These are phyloP conservation scores for Endoconidiophora polonica DNA, from an alignment of 2,329 filamentous ascomycete genomes.

Conservation along the genomic window DNA sequence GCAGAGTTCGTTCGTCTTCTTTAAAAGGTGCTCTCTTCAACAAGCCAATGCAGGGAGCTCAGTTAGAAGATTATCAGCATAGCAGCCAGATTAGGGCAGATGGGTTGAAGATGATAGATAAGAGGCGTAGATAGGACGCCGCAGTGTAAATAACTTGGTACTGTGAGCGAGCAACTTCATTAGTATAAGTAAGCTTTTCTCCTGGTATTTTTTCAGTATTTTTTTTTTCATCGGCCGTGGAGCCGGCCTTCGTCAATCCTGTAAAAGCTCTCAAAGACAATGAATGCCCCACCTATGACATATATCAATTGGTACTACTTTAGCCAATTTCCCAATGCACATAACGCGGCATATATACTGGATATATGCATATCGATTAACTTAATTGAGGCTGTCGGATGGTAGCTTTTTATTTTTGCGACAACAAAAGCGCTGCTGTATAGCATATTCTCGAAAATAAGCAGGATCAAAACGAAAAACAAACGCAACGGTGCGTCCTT, in stretches of 20 bases:
- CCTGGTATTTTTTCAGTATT: neutral
- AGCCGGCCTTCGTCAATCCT: no score
- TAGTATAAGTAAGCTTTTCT: neutral
- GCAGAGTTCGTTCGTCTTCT: neutral
- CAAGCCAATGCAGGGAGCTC: no score
- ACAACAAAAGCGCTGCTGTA: neutral
- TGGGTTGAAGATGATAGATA: no score
- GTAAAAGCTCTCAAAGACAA: neutral
- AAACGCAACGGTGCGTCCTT: neutral
- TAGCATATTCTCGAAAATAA: neutral
- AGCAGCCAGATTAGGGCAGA: no score
- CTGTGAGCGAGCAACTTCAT: neutral
- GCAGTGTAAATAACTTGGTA: no score
- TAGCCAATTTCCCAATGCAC: constrained; percentile 1
- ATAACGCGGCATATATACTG: neutral
- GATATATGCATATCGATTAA: constrained; percentile 12
- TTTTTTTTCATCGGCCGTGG: constrained; percentile 1
- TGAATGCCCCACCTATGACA: constrained; percentile 8
- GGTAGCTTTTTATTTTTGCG: constrained; percentile 2
- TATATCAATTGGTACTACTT: neutral
- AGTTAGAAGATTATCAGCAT: no score
- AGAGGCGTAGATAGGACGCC: no score
- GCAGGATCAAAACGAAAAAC: neutral
- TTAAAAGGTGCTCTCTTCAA: no score
- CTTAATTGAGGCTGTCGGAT: neutral